A percentile compares a stretch with the other conserved stretches of the same genome.
These are phyloP conservation scores for Nemania diffusa DNA, from an alignment of 2,329 filamentous ascomycete species.

Conservation along the genomic window DNA sequence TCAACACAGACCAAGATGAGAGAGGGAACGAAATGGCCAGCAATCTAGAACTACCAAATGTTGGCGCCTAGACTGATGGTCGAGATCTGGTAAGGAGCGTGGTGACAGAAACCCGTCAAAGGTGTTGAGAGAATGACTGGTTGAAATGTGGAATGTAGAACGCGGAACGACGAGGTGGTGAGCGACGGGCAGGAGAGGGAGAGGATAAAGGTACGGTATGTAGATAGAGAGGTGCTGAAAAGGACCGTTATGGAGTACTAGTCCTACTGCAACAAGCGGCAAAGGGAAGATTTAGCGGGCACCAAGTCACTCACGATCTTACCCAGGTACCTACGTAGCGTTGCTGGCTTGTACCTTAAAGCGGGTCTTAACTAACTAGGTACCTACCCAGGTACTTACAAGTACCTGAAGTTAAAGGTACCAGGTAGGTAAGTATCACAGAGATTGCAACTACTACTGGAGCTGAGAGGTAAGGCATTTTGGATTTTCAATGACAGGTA, in stretches of 20 bases:
- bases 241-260: slow-evolving; percentile 1
- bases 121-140: slow-evolving; percentile 35
- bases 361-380: not conserved
- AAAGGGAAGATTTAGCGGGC: slow-evolving; percentile 10
- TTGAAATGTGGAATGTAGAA: slow-evolving; percentile 38
- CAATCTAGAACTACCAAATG: slow-evolving; percentile 39
- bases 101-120: slow-evolving; percentile 41
- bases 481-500: not conserved
- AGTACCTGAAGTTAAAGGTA: not conserved
- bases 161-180: slow-evolving; percentile 31
- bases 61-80: slow-evolving; percentile 35
- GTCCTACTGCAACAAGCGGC: slow-evolving; percentile 5
- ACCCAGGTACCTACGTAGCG: slow-evolving; percentile 15
- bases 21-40: slow-evolving; percentile 44
- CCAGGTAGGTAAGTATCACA: too few species aligned
- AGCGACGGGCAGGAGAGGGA: slow-evolving; percentile 28
- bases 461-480: too few species aligned
- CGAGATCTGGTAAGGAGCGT: slow-evolving; percentile 45
- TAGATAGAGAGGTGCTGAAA: slow-evolving; percentile 15
- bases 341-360: slow-evolving; percentile 12
- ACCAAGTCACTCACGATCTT: slow-evolving; percentile 19
- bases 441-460: too few species aligned
- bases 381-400: not conserved
- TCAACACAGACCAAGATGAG: slow-evolving; percentile 44
- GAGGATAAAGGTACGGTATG: slow-evolving; percentile 15